Evolutionary conservation across 1,284 basidiomycete species (phyloP).

Genomic region (Puccinia sorghi): DNA sequence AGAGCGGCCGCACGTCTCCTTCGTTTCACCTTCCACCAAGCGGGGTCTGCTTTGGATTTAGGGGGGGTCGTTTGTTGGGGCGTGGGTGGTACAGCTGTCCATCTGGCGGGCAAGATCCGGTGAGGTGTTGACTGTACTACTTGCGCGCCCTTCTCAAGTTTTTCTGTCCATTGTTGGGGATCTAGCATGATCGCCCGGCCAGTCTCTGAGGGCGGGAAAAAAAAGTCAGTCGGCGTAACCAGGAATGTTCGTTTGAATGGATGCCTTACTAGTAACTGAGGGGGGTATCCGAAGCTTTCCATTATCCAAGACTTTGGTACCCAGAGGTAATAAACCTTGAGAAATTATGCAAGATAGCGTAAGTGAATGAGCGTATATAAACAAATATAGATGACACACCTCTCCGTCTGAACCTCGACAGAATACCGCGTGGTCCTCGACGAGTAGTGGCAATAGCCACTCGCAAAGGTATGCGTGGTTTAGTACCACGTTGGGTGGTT

Average conservation of each 20-base stretch:
- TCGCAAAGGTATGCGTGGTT: constrained; percentile 28
- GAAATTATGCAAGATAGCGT: neutral
- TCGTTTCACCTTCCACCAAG: constrained; percentile 49
- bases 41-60: constrained; percentile 33
- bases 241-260: neutral
- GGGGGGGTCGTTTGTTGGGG: constrained; percentile 4
- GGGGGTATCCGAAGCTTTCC: constrained; percentile 36
- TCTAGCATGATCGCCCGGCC: constrained; percentile 30
- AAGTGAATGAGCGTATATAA: too few relatives aligned
- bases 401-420: constrained; percentile 40
- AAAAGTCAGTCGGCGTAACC: neutral
- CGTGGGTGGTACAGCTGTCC: constrained; percentile 2
- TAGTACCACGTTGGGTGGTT: constrained; percentile 29
- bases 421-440: constrained; percentile 35
- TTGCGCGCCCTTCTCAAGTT: constrained; percentile 13
- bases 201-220: neutral
- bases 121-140: constrained; percentile 10
- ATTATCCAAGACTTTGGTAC: constrained; percentile 25
- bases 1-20: constrained; percentile 43
- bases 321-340: constrained; percentile 42
- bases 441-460: constrained; percentile 35
- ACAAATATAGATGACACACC: neutral
- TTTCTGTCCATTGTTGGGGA: constrained; percentile 12
- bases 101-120: constrained; percentile 34
- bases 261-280: constrained; percentile 30